Evolutionary conservation across 768 basidiomycete genomes (phyloP), one percentile per base, ranked within the genome.

Genomic region (Pholiota conissans): DNA sequence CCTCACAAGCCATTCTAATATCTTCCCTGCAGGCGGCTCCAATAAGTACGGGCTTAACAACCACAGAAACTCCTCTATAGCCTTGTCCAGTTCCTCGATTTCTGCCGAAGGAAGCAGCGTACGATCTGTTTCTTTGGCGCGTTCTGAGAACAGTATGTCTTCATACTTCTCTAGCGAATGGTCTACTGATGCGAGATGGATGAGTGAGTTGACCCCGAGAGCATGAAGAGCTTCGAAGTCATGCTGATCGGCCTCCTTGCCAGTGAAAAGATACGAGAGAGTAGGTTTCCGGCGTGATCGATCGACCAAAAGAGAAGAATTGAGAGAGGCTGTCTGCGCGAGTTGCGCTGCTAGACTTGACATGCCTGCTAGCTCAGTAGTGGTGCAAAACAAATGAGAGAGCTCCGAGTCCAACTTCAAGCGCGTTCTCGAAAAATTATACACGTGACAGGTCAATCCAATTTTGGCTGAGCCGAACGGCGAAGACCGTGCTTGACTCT

Each of bases 1-100:
- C 65, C 92, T 79, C 3, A 98, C 93, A 24, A 98, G 82, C 96
- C 96, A 99, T 67, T 99, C 97, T 26, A 99, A 68, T 8, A 92
- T 83, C 69, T 90, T 94, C 18, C 86, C 87, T 0, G 92, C 83
- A 0, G 93, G 90, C 30, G 84, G 76, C 37, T 96, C 87, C 74
- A 93, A 79, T 40, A 98, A 71, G 78, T 90, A 91, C 8, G 86
- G 88, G 2, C 92, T 91, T 14, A 99, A 76, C 40, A 88, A 70
- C 39, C 81, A 73, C 42, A 98, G 66, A 64, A 93, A 90, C 6
- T 74, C 75, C 20, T 78, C 76, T 55, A 98, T 77, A 3, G 75
- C 72, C 16, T 56, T 70, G 69, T 95, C 82, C 64, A 99, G 74
- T 60, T 83, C 79, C 18, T 76, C 78, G 53, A 84, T 84, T 59